Percentiles rank a stretch among this genome's conserved stretches.
Evolutionary conservation across 2,329 filamentous ascomycete genomes (phyloP).

Genomic region (Colletotrichum noveboracense): DNA sequence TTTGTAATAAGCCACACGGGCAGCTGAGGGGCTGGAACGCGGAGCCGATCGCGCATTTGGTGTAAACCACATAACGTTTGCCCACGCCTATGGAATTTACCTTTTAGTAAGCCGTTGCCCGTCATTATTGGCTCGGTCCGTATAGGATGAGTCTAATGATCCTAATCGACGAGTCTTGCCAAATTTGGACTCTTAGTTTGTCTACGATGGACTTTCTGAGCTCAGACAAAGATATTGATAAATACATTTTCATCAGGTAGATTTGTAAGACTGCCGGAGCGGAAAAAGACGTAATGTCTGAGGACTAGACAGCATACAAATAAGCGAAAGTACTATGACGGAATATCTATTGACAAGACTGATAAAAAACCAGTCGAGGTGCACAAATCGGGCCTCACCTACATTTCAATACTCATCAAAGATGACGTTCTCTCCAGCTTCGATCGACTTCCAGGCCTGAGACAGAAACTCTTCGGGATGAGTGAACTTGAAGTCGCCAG

Average conservation of each 20-base stretch:
- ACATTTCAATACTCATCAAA: neutral
- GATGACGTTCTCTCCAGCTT: neutral
- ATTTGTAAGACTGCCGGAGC: neutral
- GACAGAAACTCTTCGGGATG: constrained; percentile 44
- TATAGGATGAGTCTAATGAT: neutral
- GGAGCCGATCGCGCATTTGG: neutral
- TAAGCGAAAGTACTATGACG: neutral
- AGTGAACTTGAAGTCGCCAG: constrained; percentile 48
- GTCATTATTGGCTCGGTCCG: neutral
- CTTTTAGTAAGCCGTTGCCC: neutral
- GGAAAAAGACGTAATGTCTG: neutral
- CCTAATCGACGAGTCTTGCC: neutral
- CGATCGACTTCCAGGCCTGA: constrained; percentile 36
- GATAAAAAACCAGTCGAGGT: neutral
- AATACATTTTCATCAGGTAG: neutral
- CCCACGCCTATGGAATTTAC: fast-evolving
- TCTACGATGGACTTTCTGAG: neutral
- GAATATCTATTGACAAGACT: neutral
- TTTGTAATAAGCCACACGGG: neutral
- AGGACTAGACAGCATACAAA: neutral
- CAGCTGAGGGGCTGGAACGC: neutral
- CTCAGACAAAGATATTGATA: neutral
- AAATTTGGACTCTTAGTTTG: neutral
- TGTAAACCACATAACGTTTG: neutral
- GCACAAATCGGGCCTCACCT: neutral